phyloP scores from a whole-genome alignment of 2,329 filamentous ascomycete species.

The Ophiostoma montium region DNA sequence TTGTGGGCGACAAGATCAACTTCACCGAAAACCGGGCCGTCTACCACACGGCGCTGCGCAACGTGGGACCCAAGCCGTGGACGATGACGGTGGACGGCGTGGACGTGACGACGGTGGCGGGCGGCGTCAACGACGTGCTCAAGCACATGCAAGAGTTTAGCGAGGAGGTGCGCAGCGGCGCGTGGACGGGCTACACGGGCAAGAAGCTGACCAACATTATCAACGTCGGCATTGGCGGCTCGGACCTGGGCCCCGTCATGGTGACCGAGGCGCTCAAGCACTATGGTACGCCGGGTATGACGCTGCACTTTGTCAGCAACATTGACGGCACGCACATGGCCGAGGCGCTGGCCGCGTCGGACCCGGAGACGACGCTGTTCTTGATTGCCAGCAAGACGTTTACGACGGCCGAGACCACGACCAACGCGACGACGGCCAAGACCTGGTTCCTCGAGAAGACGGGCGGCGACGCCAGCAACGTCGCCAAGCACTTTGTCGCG shows the following conservation, averaged over 20 bases:
- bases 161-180: slow-evolving; percentile 81
- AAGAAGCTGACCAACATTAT: slow-evolving; percentile 95
- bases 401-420: slow-evolving; percentile 92
- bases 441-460: slow-evolving; percentile 84
- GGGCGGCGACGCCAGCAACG: slow-evolving; percentile 55
- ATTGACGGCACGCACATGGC: slow-evolving; percentile 97
- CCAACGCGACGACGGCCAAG: slow-evolving; percentile 96
- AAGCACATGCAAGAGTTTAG: slow-evolving; percentile 98
- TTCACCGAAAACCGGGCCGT: slow-evolving; percentile 95
- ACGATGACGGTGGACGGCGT: slow-evolving; percentile 74
- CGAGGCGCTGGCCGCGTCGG: slow-evolving; percentile 74
- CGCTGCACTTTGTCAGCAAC: slow-evolving; percentile 97
- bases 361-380: slow-evolving; percentile 98
- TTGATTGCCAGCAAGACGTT: slow-evolving; percentile 98
- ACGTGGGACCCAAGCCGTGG: slow-evolving; percentile 56
- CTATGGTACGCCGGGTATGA: slow-evolving; percentile 76
- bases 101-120: slow-evolving; percentile 81
- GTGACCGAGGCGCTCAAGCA: slow-evolving; percentile 94
- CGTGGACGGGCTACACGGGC: slow-evolving; percentile 94
- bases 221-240: slow-evolving; percentile 97
- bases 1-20: slow-evolving; percentile 96
- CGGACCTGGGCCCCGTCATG: slow-evolving; percentile 98
- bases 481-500: slow-evolving; percentile 97
- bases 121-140: slow-evolving; percentile 79
- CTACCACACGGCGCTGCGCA: slow-evolving; percentile 88